Evolutionary conservation across 1,284 basidiomycete species (phyloP), one percentile per base, ranked within the genome.

Genomic region (Puccinia horiana): DNA sequence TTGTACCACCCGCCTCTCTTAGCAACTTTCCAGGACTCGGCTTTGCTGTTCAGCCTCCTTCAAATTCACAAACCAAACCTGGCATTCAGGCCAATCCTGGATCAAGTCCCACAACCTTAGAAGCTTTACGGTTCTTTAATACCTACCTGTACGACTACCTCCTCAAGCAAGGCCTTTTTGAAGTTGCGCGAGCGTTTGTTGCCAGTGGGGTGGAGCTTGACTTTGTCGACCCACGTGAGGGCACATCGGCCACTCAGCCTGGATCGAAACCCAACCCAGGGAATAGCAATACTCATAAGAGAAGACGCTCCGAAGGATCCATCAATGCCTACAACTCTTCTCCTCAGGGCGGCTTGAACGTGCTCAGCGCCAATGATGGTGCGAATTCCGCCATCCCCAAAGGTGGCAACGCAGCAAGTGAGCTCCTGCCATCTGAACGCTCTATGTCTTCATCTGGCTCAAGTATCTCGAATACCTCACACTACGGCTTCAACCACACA

Each of bases 361-460:
- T 76, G 6, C 52, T 54, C 23, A 72, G 67, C n/a, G 32, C 54
- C 42, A 44, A 67, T 9, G 67, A 72, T 35, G 67, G 52, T 44
- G 20, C 67, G n/a, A 73, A 72, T 44, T 35, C 54, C 6, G 37
- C 37, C 49, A 40, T n/a, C 4, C 49, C 52, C 35, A 81, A 81
- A 70, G 42, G 42, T 61, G 67, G 67, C 69, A 73, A 69, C 69
- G 77, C 52, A 70, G 77, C 77, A 69, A 79, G 77, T 79, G 77
- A 79, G 77, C 77, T 69, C 77, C 37, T 79, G 49, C 63, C 77
- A 52, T 69, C 63, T 79, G 77, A 79, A 79, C 77, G 77, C 65
- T 72, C 78, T 73, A 54, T 73, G 35, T 81, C 78, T 73, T 73
- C 78, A 47, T 79, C 77, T 79, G 77, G 77, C 77, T 79, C 77